Base-by-base conservation (phyloP, 306 rosid species). In the Echinosophora koreensis region DNA sequence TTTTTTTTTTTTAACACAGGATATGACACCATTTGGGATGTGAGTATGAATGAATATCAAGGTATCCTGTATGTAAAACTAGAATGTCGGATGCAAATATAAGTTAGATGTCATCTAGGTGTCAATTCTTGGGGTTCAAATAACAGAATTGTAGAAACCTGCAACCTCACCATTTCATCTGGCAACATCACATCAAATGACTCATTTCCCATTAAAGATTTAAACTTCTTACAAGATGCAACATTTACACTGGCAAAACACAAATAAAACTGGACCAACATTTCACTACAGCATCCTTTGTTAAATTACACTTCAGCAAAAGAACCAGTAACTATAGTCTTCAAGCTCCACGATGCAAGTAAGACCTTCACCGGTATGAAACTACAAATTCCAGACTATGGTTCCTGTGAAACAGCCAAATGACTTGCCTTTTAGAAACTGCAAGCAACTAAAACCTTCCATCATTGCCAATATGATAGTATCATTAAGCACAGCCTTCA, bases 351-450 rank as follows among this genome's bases (percentile, higher is more conserved):
- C 22, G 22, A 22, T 22, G 22, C 22, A 22, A 22, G 22, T 22
- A 63, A 50, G 44, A 59, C 57, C 67, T 38, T 47, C 59, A 73
- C 7, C 2, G 62, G 32, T 27, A 18, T 6, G 61, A 37, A 44
- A 11, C 55, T n/a, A 12, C 15, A 50, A 65, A 79, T 16, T 61
- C 61, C 54, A 66, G 18, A 32, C 39, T 30, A 46, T 16, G 44
- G 18, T 35, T 60, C 77, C 85, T 77, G 65, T 46, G 61, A 72
- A 84, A 84, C 74, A 82, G 74, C 74, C 83, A 82, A 79, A 80
- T 3, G 63, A 84, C 78, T 38, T 80, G 75, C 71, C 79, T 73
- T 72, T 76, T 74, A 84, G 81, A 32, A 60, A 51, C 73, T 55
- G 27, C 30, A 14, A 39, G 58, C 59, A 68, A 46, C 17, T 54